Base-by-base conservation (phyloP, 345 rosid genomes). In the Odontarrhena argentea region DNA sequence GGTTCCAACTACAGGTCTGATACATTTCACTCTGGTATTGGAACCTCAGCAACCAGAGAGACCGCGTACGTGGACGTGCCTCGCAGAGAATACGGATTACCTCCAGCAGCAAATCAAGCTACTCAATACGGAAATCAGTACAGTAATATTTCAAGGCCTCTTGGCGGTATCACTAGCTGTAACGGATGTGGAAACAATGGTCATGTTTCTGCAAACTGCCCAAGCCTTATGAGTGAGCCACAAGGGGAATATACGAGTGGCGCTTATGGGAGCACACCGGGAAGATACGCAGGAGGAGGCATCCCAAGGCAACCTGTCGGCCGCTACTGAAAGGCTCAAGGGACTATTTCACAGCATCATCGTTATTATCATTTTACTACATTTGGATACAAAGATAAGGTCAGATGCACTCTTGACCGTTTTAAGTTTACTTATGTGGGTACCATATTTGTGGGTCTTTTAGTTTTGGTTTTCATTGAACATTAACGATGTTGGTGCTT, bases 141-240 rank as follows among this genome's bases (percentile, higher is more conserved):
- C 35, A 47, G 22, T 14, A 46, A 15, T 25, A 40, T 13, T 18
- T 40, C 50, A 36, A 55, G 57, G 36, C 26, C 63, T 37, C 26
- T 55, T 45, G 68, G 62, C 2, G 42, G 70, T 64, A 7, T 10
- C 48, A 49, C 32, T 14, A 63, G 43, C 59, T 89, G 96, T 71
- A 76, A 46, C 54, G 75, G 81, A 47, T 92, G 91, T n/a, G 94
- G 96, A 7, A 73, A 63, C 59, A 64, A 74, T n/a, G 83, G 90
- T 51, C 98, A 90, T 70, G 80, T 44, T 76, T 71, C 88, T 2
- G 57, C 73, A n/a, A 86, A 86, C 66, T 90, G 96, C 58, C 92
- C 96, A 5, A 90, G 85, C 70, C 68, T 82, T 48, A 76, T 86
- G 85, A 82, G 67, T 60, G 79, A 77, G 55, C 87, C 84, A 6